Conservation (phyloP, 768 basidiomycete species). For the Pluteus cervinus region DNA sequence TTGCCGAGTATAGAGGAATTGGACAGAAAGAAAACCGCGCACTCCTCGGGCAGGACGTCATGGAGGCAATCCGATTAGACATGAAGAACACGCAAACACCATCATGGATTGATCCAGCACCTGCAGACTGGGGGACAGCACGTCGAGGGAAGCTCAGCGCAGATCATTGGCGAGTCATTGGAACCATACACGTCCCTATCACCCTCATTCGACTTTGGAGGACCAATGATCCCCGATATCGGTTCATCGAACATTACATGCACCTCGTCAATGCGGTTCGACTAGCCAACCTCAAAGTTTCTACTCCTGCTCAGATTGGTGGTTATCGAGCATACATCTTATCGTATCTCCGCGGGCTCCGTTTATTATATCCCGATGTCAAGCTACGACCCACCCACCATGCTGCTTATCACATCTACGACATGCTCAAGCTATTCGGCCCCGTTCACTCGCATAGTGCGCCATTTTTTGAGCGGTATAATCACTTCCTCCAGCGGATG, state of each 20-base stretch:
- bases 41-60: no score
- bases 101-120: conserved; percentile 20
- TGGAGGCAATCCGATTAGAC: no score
- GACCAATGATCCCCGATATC: conserved; percentile 10
- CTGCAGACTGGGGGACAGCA: conserved; percentile 18
- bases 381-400: conserved; percentile 20
- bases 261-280: conserved; percentile 14
- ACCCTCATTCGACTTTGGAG: conserved; percentile 26
- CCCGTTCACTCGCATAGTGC: conserved; percentile 31
- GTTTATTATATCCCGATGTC: conserved; percentile 9
- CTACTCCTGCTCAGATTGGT: conserved; percentile 3
- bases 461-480: conserved; percentile 29
- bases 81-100: no score
- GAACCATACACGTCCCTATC: conserved; percentile 26
- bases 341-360: neutral
- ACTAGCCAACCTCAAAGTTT: conserved; percentile 10
- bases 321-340: neutral
- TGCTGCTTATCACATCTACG: conserved; percentile 19
- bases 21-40: no score
- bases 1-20: no score
- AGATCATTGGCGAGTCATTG: conserved; percentile 26
- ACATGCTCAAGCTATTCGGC: conserved; percentile 24
- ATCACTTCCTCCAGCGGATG: conserved; percentile 28
- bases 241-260: conserved; percentile 18
- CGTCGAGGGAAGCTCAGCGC: conserved; percentile 28